Conservation (phyloP, 306 rosid species). For the Myrica gale region DNA sequence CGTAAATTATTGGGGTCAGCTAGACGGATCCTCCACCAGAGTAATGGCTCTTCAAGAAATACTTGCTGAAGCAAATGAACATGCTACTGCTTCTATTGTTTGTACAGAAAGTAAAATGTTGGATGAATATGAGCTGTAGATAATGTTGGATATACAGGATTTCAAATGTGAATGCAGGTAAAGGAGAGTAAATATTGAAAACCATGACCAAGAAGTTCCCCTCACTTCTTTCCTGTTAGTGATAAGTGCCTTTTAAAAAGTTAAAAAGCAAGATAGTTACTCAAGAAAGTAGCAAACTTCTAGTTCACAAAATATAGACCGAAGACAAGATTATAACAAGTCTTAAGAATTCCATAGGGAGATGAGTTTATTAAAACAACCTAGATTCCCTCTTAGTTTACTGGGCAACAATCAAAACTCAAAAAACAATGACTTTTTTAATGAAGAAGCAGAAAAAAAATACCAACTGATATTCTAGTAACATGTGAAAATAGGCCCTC, state of each 20-base stretch:
- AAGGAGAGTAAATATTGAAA: neutral
- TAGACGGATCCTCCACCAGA: neutral
- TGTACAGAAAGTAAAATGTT: neutral
- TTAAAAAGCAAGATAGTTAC: neutral
- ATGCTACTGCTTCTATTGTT: neutral
- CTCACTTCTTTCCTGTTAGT: neutral
- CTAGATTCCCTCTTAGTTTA: neutral
- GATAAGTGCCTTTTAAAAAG: neutral
- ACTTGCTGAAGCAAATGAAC: neutral
- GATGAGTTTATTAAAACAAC: neutral
- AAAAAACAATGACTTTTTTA: neutral
- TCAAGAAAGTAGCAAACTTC: too few relatives aligned
- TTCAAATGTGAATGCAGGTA: neutral
- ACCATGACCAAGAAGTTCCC: neutral
- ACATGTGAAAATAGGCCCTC: neutral
- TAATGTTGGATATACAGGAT: neutral
- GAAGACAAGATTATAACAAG: too few relatives aligned
- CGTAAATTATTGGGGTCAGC: neutral
- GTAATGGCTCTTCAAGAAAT: neutral
- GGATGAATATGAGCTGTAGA: neutral
- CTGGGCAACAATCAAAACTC: neutral
- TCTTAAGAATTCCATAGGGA: too few relatives aligned
- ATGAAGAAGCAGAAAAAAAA: neutral
- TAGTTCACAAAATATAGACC: too few relatives aligned
- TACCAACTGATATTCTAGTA: neutral